Base-by-base conservation (phyloP, 495 filamentous ascomycete genomes). In the Talaromyces stipitatus region DNA sequence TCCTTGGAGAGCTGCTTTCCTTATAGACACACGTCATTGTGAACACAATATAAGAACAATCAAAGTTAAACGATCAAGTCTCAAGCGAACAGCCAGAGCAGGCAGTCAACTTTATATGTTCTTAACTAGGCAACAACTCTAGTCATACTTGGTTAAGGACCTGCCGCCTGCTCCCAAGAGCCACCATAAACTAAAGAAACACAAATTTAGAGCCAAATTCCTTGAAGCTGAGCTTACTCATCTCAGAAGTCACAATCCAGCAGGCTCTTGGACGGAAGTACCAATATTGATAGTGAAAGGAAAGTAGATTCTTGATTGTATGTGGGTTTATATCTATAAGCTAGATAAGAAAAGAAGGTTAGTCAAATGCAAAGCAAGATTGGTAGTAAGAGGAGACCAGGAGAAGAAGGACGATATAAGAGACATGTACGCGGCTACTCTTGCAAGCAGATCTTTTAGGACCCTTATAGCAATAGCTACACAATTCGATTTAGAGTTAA, bases 301-400 rank as follows among this genome's bases (percentile, higher is more conserved):
- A n/a, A n/a, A n/a, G n/a, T n/a, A n/a, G n/a, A n/a, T n/a, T n/a
- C 52, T 55, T 16, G 52, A 55, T 36, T 55, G 52, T 36, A 60
- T 22, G 41, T 62, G 61, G 58, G 61, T 64, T 11, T 59, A 46
- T 51, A 47, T 51, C 27, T 65, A 64, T 47, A 65, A 68, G 48
- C 64, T 64, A 32, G 62, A 66, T 29, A 24, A 56, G 3, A 32
- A 67, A 27, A 32, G 63, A 18, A 59, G 52, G 20, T 57, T 69
- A 4, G 29, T 43, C n/a, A 69, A 68, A 56, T 61, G 54, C 20
- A 71, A 71, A 53, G 64, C 67, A 28, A 8, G 67, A 12, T 45
- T 71, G 8, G 65, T 57, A 33, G 65, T 68, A 4, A 55, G 62
- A 55, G 63, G 67, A 23, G 64, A 71, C 55, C 55, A 67, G 10